A percentile compares a stretch with the other conserved stretches of the same genome.
Evolutionary conservation across 2,329 filamentous ascomycete genomes (phyloP).

Genomic region (Nothopassalora personata): DNA sequence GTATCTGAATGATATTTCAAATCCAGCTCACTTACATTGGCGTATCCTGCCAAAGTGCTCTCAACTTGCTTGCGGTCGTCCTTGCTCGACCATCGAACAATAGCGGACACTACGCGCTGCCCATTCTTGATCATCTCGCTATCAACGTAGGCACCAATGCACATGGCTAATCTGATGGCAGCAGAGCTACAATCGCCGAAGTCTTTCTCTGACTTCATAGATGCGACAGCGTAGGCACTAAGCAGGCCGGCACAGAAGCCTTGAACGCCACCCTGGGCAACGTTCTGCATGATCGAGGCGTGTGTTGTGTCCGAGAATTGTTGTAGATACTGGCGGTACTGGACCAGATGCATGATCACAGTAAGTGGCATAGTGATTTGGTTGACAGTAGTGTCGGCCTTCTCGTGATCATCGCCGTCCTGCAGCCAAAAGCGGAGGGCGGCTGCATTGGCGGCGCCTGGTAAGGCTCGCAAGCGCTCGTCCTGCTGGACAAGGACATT

Average conservation of each 20-base stretch:
- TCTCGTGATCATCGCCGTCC: not conserved
- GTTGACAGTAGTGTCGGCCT: not conserved
- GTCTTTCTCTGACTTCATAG: constrained; percentile 62
- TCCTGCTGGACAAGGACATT: too few relatives aligned
- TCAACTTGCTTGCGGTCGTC: not conserved
- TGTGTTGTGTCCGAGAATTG: not conserved
- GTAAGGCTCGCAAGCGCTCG: too few relatives aligned
- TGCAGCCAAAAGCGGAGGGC: not conserved
- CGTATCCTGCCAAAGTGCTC: not conserved
- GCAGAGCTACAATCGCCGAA: constrained; percentile 37
- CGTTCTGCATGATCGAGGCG: not conserved
- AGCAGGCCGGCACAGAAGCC: constrained; percentile 13
- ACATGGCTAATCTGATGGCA: constrained; percentile 67
- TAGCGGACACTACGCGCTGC: not conserved
- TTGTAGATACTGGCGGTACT: not conserved
- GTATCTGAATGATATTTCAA: not conserved
- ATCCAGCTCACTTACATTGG: not conserved
- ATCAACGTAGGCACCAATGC: constrained; percentile 68
- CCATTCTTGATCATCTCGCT: constrained; percentile 1
- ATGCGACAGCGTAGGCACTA: constrained; percentile 6
- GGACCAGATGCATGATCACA: not conserved
- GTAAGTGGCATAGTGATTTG: not conserved
- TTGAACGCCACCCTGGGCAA: constrained; percentile 5
- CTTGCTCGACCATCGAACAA: constrained; percentile 2
- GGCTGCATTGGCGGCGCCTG: not conserved